Percentiles rank a stretch among this genome's conserved stretches.
Conservation (phyloP, 257 asterid species). For the Lycium ferocissimum region DNA sequence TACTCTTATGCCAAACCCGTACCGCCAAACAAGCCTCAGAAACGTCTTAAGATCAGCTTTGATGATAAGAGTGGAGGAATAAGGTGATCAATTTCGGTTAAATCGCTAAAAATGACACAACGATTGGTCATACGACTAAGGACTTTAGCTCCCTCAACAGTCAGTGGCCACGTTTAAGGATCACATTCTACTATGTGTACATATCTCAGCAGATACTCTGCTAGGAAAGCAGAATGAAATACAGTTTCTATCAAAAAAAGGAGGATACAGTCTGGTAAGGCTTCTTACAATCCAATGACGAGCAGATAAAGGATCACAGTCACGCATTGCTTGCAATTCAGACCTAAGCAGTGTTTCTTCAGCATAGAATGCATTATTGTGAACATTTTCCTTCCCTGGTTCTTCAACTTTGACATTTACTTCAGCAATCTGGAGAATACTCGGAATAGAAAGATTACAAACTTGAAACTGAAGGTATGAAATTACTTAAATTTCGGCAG, state of each 20-base stretch:
- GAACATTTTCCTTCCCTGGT: slow-evolving; percentile 87
- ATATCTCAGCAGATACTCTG: background rate
- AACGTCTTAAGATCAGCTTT: background rate
- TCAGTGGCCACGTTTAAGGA: slow-evolving; percentile 13
- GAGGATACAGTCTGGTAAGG: slow-evolving; percentile 15
- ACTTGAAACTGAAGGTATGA: slow-evolving; percentile 16
- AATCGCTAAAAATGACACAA: background rate
- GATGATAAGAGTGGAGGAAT: background rate
- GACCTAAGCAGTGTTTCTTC: slow-evolving; percentile 88
- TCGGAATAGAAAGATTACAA: background rate
- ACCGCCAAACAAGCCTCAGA: background rate
- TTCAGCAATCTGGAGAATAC: slow-evolving; percentile 77
- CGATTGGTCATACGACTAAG: background rate
- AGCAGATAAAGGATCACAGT: slow-evolving; percentile 86
- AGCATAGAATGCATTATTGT: slow-evolving; percentile 91
- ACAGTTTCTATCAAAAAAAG: background rate
- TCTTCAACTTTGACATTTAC: slow-evolving; percentile 90
- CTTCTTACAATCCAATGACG: slow-evolving; percentile 96
- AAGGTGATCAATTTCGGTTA: background rate
- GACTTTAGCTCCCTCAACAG: background rate
- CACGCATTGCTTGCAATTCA: slow-evolving; percentile 92
- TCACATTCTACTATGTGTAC: slow-evolving; percentile 17
- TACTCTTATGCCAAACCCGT: background rate
- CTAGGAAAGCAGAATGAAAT: background rate
- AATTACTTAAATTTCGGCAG: background rate